Percentiles rank a stretch among this genome's conserved stretches.
Conservation (phyloP, 2,329 filamentous ascomycete genomes). For the Penicillium frequentans region DNA sequence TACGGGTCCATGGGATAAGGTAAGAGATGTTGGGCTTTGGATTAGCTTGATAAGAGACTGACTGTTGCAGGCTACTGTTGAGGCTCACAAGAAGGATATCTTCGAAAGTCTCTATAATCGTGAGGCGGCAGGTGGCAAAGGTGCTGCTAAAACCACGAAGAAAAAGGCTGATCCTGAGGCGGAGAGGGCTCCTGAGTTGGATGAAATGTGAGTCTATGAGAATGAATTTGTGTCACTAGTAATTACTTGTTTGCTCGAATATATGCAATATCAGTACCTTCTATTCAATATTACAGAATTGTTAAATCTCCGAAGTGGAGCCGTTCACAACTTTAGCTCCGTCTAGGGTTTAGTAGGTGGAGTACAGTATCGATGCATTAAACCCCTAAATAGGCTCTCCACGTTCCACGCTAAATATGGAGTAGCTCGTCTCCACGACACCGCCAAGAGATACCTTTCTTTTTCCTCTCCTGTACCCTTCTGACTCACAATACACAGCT, state of each 20-base stretch:
- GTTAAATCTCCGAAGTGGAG: no score
- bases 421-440: no score
- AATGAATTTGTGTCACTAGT: background rate
- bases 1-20: background rate
- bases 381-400: no score
- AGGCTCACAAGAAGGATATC: slow-evolving; percentile 13
- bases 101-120: slow-evolving; percentile 14
- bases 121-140: background rate
- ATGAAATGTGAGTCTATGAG: slow-evolving; percentile 11
- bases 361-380: no score
- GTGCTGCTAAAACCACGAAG: background rate
- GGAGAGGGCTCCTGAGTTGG: slow-evolving; percentile 10
- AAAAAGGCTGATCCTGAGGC: slow-evolving; percentile 1
- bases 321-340: no score
- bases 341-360: no score
- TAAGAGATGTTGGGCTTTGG: background rate
- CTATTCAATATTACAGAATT: no score
- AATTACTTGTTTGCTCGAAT: background rate
- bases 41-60: background rate
- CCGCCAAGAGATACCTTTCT: no score
- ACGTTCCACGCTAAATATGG: no score
- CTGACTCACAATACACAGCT: no score
- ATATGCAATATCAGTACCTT: background rate
- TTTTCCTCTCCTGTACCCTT: no score
- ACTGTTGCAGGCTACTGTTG: slow-evolving; percentile 10